Conservation (phyloP, 768 basidiomycete genomes). For the Lanmaoa pseudosensibilis region DNA sequence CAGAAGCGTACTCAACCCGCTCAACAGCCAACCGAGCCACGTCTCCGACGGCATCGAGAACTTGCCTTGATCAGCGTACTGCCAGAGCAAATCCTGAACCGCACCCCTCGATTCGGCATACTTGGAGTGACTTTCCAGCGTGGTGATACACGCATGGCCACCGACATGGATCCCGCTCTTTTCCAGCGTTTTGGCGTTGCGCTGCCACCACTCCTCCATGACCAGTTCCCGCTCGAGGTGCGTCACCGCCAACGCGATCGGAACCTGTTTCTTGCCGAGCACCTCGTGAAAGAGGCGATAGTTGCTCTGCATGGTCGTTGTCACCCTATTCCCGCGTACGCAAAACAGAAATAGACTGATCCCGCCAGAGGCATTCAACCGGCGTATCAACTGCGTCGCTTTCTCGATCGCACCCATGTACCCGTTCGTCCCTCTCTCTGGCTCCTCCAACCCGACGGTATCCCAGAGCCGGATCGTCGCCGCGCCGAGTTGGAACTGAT, state of each 20-base stretch:
- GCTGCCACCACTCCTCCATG: conserved; percentile 36
- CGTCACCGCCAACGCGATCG: conserved; percentile 40
- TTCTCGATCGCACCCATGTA: conserved; percentile 30
- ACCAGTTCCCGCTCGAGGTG: conserved; percentile 35
- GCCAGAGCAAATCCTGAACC: conserved; percentile 22
- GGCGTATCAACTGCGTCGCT: conserved; percentile 33
- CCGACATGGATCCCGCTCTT: conserved; percentile 17
- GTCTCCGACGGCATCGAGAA: conserved; percentile 25
- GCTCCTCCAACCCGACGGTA: conserved; percentile 34
- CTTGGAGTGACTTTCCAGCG: conserved; percentile 21
- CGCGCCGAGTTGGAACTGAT: conserved; percentile 27
- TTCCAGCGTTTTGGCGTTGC: conserved; percentile 24
- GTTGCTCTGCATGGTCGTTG: conserved; percentile 29
- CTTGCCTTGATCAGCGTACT: conserved; percentile 25
- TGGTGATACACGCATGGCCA: conserved; percentile 33
- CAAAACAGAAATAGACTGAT: conserved; percentile 35
- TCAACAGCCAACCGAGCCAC: conserved; percentile 22
- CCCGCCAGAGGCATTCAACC: conserved; percentile 27
- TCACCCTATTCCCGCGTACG: conserved; percentile 32
- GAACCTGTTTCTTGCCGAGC: conserved; percentile 39
- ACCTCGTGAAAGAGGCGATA: conserved; percentile 40
- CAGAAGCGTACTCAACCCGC: conserved; percentile 16
- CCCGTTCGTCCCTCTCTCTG: conserved; percentile 10
- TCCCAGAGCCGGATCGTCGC: conserved; percentile 31
- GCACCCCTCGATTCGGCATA: conserved; percentile 20